Evolutionary conservation across 306 rosid species (phyloP).

Genomic region (Elaeagnus macrophylla): DNA sequence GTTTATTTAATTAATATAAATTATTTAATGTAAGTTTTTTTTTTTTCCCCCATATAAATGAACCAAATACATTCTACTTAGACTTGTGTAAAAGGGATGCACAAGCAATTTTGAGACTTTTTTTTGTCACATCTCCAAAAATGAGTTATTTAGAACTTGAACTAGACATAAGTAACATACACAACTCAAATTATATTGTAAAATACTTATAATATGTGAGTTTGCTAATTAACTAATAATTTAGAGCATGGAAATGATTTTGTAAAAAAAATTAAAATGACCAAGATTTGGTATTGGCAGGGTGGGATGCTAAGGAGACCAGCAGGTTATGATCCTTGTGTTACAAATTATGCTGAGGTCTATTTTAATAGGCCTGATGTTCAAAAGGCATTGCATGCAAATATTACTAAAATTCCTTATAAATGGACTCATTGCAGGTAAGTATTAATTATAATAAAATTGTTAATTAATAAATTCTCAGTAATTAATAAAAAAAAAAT

Average conservation of each 20-base stretch:
- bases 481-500: not conserved
- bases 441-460: not conserved
- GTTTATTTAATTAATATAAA: too few species aligned
- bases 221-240: too few species aligned
- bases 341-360: constrained; percentile 19
- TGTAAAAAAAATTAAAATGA: not conserved
- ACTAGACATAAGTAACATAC: too few species aligned
- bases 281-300: constrained; percentile 11
- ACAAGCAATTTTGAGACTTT: too few species aligned
- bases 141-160: too few species aligned
- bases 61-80: too few species aligned
- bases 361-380: constrained; percentile 41
- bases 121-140: too few species aligned
- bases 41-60: too few species aligned
- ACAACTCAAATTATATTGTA: too few species aligned
- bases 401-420: constrained; percentile 37
- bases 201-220: not conserved
- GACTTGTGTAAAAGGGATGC: too few species aligned
- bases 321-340: constrained; percentile 44
- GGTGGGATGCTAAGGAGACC: constrained; percentile 24
- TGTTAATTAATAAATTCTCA: not conserved
- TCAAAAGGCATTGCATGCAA: constrained; percentile 46
- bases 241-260: too few species aligned
- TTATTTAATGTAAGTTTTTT: too few species aligned
- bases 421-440: constrained; percentile 40